Base-by-base conservation (phyloP, 116 monocot species). In the Papilionanthe hybrid region DNA sequence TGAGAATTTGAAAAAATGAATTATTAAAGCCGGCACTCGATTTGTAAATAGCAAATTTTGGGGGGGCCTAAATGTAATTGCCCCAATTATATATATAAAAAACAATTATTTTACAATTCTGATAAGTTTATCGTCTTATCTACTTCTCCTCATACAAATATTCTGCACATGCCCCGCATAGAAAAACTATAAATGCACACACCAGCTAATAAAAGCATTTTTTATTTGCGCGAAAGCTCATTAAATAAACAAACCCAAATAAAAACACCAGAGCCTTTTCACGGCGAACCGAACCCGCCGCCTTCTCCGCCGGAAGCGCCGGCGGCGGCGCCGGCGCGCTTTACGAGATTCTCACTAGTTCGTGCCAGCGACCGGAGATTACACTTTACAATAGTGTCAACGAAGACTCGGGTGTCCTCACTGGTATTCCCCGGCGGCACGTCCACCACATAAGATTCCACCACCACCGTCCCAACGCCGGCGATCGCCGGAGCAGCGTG, bases 401-500 rank as follows among this genome's bases (percentile, higher is more conserved):
- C 93, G 82, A 96, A 96, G 28, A 87, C 78, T 3, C 77, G 71
- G 19, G 96, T 96, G 44, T 96, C 96, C 73, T 96, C 93, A 68
- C 17, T 49, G 32, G 92, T 90, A 84, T 93, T 96, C 53, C 93
- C 96, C 57, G 68, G 69, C 57, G 96, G 93, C 78, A 93, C 92
- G 78, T 96, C 93, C 15, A 93, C 96, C 11, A 96, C 92, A 83
- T 96, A 96, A 18, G 91, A 91, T 86, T 96, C 96, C 30, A 96
- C 90, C 2, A 96, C 96, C 41, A 87, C 83, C 1, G 96, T 92
- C 37, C 80, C 77, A 5, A 25, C 53, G 13, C 66, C 82, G 11
- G 75, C 79, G 41, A 15, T 75, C 19, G 73, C 78, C 19, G 73
- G 58, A 0, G 73, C 76, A 28, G 72, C 25, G 85, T 91, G 93